Conservation (phyloP, 2,329 filamentous ascomycete genomes). For the Aspergillus sp. region DNA sequence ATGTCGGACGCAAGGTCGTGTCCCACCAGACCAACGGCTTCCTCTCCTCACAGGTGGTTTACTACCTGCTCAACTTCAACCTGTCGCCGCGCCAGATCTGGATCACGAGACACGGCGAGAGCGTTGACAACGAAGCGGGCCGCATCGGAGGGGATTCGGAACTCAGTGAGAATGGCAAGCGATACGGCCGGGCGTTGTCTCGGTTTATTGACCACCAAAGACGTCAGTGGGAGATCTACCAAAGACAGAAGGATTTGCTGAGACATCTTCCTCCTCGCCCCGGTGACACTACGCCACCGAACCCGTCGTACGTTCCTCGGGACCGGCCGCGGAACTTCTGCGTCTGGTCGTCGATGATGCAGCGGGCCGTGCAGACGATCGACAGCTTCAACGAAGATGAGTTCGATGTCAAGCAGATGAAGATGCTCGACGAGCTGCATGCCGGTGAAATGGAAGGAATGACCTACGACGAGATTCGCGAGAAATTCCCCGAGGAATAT, state of each 20-base stretch:
- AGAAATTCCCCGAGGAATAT: conserved; percentile 74
- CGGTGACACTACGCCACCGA: conserved; percentile 88
- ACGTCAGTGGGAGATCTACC: conserved; percentile 71
- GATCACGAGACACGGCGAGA: conserved; percentile 94
- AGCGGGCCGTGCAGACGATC: conserved; percentile 77
- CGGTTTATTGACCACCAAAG: conserved; percentile 76
- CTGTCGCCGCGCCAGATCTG: conserved; percentile 91
- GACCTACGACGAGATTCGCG: conserved; percentile 83
- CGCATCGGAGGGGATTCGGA: conserved; percentile 88
- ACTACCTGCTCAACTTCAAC: conserved; percentile 95
- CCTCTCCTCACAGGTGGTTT: conserved; percentile 82
- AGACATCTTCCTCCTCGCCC: conserved; percentile 82
- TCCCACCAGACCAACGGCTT: conserved; percentile 88
- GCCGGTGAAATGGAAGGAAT: conserved; percentile 88
- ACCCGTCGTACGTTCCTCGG: conserved; percentile 60
- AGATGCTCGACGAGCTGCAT: conserved; percentile 95
- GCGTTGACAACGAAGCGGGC: conserved; percentile 73
- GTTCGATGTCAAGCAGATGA: conserved; percentile 94
- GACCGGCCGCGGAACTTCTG: conserved; percentile 79
- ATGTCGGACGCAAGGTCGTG: conserved; percentile 89
- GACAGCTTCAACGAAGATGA: conserved; percentile 92
- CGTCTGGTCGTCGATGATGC: conserved; percentile 96
- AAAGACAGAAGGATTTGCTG: conserved; percentile 66
- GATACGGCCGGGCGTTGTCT: conserved; percentile 71
- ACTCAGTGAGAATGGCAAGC: conserved; percentile 68